Conservation (phyloP, 2,329 filamentous ascomycete genomes). For the Diplodia intermedia region DNA sequence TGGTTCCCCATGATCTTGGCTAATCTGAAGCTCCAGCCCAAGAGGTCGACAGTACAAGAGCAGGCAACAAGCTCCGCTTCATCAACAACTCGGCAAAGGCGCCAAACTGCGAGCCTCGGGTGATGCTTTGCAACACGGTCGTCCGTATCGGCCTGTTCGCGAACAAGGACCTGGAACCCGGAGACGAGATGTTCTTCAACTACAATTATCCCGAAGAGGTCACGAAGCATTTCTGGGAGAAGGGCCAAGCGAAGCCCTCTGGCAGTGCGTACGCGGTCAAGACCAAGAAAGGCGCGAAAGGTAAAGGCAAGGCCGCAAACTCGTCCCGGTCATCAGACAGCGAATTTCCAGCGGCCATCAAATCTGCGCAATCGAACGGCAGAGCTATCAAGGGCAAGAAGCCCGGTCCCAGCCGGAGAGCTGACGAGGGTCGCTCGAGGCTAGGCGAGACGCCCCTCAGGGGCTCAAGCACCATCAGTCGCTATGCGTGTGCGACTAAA, state of each 20-base stretch:
- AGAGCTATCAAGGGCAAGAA: background rate
- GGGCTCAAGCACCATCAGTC: constrained; percentile 20
- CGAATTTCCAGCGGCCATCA: background rate
- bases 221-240: constrained; percentile 29
- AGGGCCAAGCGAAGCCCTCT: background rate
- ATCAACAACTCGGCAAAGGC: constrained; percentile 74
- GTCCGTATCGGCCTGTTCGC: constrained; percentile 77
- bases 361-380: background rate
- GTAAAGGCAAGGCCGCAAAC: background rate
- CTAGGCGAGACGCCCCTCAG: background rate
- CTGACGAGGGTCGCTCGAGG: background rate
- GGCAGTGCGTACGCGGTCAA: constrained; percentile 29
- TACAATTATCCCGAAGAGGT: constrained; percentile 57
- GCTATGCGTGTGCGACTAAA: constrained; percentile 23
- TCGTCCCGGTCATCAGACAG: constrained; percentile 3
- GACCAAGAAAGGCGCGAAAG: constrained; percentile 30
- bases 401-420: background rate
- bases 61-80: constrained; percentile 81
- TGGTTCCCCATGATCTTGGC: background rate
- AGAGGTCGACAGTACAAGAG: constrained; percentile 73
- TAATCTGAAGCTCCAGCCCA: constrained; percentile 46
- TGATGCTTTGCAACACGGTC: constrained; percentile 76
- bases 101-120: constrained; percentile 69
- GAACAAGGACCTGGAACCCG: constrained; percentile 68
- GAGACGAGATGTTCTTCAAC: constrained; percentile 82